Evolutionary conservation across 257 asterid species (phyloP).

Genomic region (Cinchona pubescens): DNA sequence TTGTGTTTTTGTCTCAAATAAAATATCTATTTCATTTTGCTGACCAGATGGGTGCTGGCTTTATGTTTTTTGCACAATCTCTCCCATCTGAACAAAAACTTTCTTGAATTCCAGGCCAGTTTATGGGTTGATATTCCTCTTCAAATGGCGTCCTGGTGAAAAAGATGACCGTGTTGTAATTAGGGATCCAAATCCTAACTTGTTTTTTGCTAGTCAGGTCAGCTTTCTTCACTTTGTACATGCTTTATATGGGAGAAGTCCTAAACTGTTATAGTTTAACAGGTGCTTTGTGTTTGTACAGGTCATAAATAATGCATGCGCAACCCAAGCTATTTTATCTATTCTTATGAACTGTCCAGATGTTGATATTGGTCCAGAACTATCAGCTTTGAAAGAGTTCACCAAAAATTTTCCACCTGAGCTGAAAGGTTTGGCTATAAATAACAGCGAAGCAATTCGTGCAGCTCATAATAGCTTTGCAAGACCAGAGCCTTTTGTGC

Average conservation of each 20-base stretch:
- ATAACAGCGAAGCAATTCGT: conserved; percentile 93
- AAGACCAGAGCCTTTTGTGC: conserved; percentile 89
- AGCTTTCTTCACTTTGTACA: conserved; percentile 15
- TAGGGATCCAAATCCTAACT: conserved; percentile 87
- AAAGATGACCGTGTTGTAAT: conserved; percentile 85
- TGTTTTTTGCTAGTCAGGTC: conserved; percentile 97
- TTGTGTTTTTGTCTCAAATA: not conserved
- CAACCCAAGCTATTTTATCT: conserved; percentile 96
- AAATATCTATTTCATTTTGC: not conserved
- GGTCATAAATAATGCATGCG: conserved; percentile 98
- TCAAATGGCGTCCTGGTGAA: conserved; percentile 98
- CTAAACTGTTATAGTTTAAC: conserved; percentile 9
- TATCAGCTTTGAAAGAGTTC: conserved; percentile 78
- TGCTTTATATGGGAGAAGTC: conserved; percentile 8
- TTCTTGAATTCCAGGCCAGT: conserved; percentile 59
- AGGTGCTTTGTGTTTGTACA: conserved; percentile 23
- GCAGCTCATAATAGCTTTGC: conserved; percentile 96
- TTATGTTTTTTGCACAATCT: not conserved
- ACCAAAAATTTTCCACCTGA: conserved; percentile 89
- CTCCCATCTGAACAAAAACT: not conserved
- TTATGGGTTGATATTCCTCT: conserved; percentile 90
- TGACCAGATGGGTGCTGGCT: not conserved
- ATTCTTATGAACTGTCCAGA: conserved; percentile 83
- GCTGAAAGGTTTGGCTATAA: conserved; percentile 88
- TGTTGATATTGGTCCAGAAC: conserved; percentile 83